Percentiles rank a stretch among this genome's conserved stretches.
Evolutionary conservation across 441 rosid genomes (phyloP).

Genomic region (Biscutella laevigata): DNA sequence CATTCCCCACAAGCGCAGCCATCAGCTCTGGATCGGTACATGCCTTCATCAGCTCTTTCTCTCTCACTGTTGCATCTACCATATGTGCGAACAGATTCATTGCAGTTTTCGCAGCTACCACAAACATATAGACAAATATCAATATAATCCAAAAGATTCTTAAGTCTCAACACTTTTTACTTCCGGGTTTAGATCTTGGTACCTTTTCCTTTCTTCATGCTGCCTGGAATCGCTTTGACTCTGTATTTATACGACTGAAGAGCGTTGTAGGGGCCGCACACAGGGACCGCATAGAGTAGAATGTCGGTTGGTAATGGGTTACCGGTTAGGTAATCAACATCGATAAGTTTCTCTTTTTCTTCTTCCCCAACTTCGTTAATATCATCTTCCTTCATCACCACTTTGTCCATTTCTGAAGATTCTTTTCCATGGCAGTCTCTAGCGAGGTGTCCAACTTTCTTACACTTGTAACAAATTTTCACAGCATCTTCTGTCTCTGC

Average conservation of each 20-base stretch:
- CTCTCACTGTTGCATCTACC: slow-evolving; percentile 65
- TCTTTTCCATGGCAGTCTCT: slow-evolving; percentile 74
- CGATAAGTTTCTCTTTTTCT: slow-evolving; percentile 77
- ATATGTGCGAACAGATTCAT: slow-evolving; percentile 85
- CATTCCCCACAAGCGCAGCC: slow-evolving; percentile 84
- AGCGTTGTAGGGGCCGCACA: slow-evolving; percentile 88
- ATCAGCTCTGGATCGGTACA: slow-evolving; percentile 89
- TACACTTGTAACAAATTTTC: slow-evolving; percentile 85
- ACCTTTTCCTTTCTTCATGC: slow-evolving; percentile 94
- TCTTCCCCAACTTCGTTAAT: slow-evolving; percentile 82
- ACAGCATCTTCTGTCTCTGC: slow-evolving; percentile 63
- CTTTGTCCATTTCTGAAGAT: slow-evolving; percentile 53
- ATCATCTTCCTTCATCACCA: slow-evolving; percentile 85
- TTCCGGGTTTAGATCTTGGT: too few relatives aligned
- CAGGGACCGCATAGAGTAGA: slow-evolving; percentile 75
- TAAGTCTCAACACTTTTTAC: too few relatives aligned
- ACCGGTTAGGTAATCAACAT: slow-evolving; percentile 84
- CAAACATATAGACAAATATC: not conserved
- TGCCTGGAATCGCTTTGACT: slow-evolving; percentile 80
- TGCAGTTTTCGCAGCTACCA: slow-evolving; percentile 81
- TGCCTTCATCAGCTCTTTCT: slow-evolving; percentile 95
- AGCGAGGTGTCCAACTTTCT: slow-evolving; percentile 76
- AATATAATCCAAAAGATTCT: not conserved
- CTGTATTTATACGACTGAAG: slow-evolving; percentile 83
- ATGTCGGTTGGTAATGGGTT: slow-evolving; percentile 72